Conservation (phyloP, 768 basidiomycete species). For the Cystofilobasidium bisporidii region DNA sequence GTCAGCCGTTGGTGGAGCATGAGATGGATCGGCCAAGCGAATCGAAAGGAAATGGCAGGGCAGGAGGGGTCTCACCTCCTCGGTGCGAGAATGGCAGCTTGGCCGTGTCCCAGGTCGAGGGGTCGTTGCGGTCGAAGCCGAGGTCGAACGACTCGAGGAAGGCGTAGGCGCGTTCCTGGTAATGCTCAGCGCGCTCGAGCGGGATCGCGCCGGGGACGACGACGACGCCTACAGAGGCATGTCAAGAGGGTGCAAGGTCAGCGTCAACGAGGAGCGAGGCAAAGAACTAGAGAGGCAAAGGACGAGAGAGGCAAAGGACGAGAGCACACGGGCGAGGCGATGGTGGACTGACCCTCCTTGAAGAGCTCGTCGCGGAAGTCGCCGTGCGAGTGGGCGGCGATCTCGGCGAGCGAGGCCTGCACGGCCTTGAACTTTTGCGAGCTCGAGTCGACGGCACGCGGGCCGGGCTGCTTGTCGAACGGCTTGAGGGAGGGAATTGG, state of each 20-base stretch:
- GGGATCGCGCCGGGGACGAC: conserved; percentile 21
- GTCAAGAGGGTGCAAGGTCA: too few relatives aligned
- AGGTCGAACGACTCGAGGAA: conserved; percentile 32
- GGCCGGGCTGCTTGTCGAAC: neutral
- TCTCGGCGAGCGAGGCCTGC: neutral
- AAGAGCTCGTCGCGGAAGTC: conserved; percentile 26
- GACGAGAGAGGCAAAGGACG: neutral
- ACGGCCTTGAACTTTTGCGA: neutral
- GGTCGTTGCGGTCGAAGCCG: conserved; percentile 34
- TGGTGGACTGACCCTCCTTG: conserved; percentile 10
- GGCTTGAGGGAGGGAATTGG: too few relatives aligned
- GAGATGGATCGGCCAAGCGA: neutral
- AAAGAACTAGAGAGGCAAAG: neutral
- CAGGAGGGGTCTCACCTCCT: neutral
- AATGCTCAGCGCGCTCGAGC: conserved; percentile 29
- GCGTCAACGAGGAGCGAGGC: too few relatives aligned
- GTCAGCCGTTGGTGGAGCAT: neutral
- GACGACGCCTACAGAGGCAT: neutral
- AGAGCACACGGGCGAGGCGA: neutral
- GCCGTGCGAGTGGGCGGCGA: conserved; percentile 1
- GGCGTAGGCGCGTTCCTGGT: conserved; percentile 28
- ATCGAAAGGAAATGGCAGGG: neutral
- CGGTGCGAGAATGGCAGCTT: conserved; percentile 14
- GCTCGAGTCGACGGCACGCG: neutral
- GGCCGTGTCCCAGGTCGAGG: conserved; percentile 24